Evolutionary conservation across 108 stramenopile species (phyloP).

Genomic region (Chaetoceros muelleri): DNA sequence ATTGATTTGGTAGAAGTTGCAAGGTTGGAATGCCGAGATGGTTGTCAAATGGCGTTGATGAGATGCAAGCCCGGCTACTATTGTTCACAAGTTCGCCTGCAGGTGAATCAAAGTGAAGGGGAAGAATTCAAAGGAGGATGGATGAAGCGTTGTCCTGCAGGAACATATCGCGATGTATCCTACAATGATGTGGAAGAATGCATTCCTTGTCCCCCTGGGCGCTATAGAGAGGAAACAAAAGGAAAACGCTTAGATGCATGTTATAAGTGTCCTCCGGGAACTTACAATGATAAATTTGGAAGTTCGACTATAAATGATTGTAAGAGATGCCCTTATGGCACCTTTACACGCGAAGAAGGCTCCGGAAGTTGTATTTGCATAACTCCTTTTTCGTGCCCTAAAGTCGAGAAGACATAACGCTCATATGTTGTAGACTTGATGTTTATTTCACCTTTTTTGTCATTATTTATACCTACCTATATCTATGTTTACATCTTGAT

Average conservation of each 20-base stretch:
- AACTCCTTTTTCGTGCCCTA: slow-evolving; percentile 26
- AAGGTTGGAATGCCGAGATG: slow-evolving; percentile 56
- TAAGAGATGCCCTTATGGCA: slow-evolving; percentile 31
- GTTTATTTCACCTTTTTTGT: too few species aligned
- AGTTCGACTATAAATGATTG: slow-evolving; percentile 18
- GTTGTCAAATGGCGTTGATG: slow-evolving; percentile 47
- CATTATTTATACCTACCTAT: too few species aligned
- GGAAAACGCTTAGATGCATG: slow-evolving; percentile 32
- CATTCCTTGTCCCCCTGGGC: slow-evolving; percentile 29
- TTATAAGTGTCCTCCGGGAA: slow-evolving; percentile 32
- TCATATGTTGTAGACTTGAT: too few species aligned
- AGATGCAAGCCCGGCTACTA: slow-evolving; percentile 56
- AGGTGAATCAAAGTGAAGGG: slow-evolving; percentile 1
- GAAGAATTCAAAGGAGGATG: slow-evolving; percentile 17
- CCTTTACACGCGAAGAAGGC: slow-evolving; percentile 19
- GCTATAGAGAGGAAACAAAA: slow-evolving; percentile 30
- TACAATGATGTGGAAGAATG: slow-evolving; percentile 37
- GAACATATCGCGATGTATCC: slow-evolving; percentile 41
- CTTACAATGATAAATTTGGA: slow-evolving; percentile 16
- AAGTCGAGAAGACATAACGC: too few species aligned
- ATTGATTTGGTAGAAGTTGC: slow-evolving; percentile 44
- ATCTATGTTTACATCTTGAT: too few species aligned
- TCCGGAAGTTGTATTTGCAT: slow-evolving; percentile 23
- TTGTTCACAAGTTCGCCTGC: slow-evolving; percentile 27
- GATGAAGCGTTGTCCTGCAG: slow-evolving; percentile 47